Evolutionary conservation across 2,329 filamentous ascomycete species (phyloP).

Genomic region (Xylaria polymorpha): DNA sequence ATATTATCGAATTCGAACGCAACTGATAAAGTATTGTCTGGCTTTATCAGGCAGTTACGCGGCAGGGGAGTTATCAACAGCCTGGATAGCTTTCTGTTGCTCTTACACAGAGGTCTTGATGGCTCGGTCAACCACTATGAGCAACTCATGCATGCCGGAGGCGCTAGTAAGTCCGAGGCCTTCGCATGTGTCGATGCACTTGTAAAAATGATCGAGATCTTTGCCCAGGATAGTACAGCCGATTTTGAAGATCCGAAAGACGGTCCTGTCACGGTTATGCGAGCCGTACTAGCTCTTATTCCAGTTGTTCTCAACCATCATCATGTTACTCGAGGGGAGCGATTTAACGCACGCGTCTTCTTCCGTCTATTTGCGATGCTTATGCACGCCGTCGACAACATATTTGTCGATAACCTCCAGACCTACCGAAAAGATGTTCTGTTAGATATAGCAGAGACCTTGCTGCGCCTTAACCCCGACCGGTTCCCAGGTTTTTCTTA

Average conservation of each 20-base stretch:
- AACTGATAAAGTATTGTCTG: constrained; percentile 75
- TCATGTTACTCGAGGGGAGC: constrained; percentile 81
- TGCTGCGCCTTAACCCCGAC: constrained; percentile 79
- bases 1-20: constrained; percentile 82
- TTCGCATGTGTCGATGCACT: constrained; percentile 80
- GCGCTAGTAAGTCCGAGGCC: constrained; percentile 64
- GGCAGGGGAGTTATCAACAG: constrained; percentile 76
- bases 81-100: constrained; percentile 80
- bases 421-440: constrained; percentile 76
- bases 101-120: constrained; percentile 85
- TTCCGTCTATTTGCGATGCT: constrained; percentile 88
- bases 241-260: constrained; percentile 67
- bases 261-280: constrained; percentile 77
- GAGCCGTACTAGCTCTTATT: constrained; percentile 80
- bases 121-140: constrained; percentile 83
- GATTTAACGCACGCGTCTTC: constrained; percentile 89
- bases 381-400: constrained; percentile 76
- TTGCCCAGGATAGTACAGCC: constrained; percentile 78
- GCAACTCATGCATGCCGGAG: constrained; percentile 70
- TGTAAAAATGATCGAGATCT: constrained; percentile 79
- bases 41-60: constrained; percentile 88
- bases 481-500: constrained; percentile 86
- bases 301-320: constrained; percentile 87
- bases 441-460: constrained; percentile 75
- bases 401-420: constrained; percentile 68